Conservation (phyloP, 371 early-diverging fungal species). For the Mucor velutinosus region DNA sequence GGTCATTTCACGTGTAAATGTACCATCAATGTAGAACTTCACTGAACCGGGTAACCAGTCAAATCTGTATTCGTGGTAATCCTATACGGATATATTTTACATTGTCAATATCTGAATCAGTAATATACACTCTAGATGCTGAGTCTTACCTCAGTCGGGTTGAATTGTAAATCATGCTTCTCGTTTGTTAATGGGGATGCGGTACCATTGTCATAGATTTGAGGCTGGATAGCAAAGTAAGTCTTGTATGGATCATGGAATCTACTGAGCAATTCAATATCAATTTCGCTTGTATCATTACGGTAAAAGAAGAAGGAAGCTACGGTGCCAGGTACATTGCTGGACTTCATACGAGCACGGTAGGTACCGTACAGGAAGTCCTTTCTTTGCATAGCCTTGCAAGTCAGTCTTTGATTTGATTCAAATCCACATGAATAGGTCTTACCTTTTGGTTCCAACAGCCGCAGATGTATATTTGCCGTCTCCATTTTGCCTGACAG, state of each 20-base stretch:
- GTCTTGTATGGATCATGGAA: slow-evolving; percentile 34
- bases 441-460: slow-evolving; percentile 42
- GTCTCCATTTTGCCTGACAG: slow-evolving; percentile 13
- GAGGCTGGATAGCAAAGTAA: slow-evolving; percentile 46
- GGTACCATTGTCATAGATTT: slow-evolving; percentile 38
- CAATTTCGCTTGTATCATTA: slow-evolving; percentile 43
- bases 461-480: slow-evolving; percentile 32
- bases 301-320: slow-evolving; percentile 43
- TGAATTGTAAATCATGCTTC: slow-evolving; percentile 25
- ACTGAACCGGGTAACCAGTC: slow-evolving; percentile 44
- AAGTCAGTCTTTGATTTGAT: background rate
- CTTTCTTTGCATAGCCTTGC: slow-evolving; percentile 3
- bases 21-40: slow-evolving; percentile 39
- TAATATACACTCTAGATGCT: background rate
- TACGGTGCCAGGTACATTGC: slow-evolving; percentile 42
- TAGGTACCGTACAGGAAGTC: slow-evolving; percentile 51
- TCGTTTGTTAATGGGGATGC: slow-evolving; percentile 39
- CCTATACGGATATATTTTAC: slow-evolving; percentile 18
- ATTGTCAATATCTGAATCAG: background rate
- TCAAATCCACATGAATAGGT: background rate
- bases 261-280: slow-evolving; percentile 44
- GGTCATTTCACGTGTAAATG: slow-evolving; percentile 25
- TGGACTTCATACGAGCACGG: slow-evolving; percentile 35
- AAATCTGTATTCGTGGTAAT: slow-evolving; percentile 48
- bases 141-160: slow-evolving; percentile 30